A percentile compares a stretch with the other conserved stretches of the same genome.
Conservation (phyloP, 192 early-diverging fungal genomes). For the Linnemannia zychae region DNA sequence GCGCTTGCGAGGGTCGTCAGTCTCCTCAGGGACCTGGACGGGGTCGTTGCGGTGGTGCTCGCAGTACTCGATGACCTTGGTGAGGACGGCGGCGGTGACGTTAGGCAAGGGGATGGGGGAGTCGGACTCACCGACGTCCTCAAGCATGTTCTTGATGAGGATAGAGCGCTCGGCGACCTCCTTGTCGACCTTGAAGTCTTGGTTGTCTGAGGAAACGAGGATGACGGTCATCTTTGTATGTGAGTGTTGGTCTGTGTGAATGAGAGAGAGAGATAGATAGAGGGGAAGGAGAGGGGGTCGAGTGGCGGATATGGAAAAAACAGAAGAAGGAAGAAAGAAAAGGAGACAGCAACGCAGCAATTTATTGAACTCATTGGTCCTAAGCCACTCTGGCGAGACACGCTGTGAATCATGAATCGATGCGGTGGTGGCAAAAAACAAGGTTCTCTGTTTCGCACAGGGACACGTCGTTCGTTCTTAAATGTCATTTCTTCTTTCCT, state of each 20-base stretch:
- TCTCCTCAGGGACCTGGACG: constrained; percentile 64
- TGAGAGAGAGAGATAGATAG: background rate
- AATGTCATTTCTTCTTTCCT: too few species aligned
- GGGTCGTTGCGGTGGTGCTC: constrained; percentile 84
- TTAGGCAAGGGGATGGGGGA: constrained; percentile 84
- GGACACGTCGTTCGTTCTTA: background rate
- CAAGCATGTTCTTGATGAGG: constrained; percentile 87
- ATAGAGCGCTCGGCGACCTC: constrained; percentile 79
- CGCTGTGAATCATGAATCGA: too few species aligned
- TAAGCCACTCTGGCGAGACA: too few species aligned
- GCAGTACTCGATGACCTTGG: constrained; percentile 89
- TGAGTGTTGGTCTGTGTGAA: background rate
- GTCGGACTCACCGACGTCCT: constrained; percentile 77
- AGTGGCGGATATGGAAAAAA: background rate
- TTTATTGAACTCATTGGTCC: background rate
- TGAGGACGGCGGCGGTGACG: constrained; percentile 78
- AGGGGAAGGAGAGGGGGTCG: background rate
- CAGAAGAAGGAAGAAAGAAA: background rate
- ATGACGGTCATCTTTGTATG: constrained; percentile 55
- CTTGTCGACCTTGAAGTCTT: constrained; percentile 73
- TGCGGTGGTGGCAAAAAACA: background rate
- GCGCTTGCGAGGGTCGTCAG: constrained; percentile 68
- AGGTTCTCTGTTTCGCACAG: background rate
- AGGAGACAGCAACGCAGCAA: background rate
- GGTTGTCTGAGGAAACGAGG: constrained; percentile 75